Percentiles rank a stretch among this genome's conserved stretches.
Evolutionary conservation across 2,329 filamentous ascomycete species (phyloP).

Genomic region (Beauveria sp.): DNA sequence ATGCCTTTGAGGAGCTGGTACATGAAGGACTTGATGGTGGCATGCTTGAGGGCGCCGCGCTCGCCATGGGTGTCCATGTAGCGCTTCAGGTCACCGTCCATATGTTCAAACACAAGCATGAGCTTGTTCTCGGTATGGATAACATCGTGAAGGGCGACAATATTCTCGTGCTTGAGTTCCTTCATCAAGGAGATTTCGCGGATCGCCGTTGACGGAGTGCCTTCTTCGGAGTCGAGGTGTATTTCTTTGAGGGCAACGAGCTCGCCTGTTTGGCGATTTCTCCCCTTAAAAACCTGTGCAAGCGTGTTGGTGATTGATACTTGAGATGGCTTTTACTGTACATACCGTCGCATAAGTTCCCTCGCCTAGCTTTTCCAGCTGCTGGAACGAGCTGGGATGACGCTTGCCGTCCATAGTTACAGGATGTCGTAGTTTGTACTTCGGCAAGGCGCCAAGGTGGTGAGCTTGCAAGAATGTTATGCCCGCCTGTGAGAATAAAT

Average conservation of each 20-base stretch:
- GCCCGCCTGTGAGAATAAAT: background rate
- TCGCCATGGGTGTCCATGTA: conserved; percentile 96
- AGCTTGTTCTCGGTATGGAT: conserved; percentile 99
- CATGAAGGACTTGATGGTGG: conserved; percentile 98
- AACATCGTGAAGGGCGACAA: conserved; percentile 94
- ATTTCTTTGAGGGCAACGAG: conserved; percentile 97
- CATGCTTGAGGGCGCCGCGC: conserved; percentile 77
- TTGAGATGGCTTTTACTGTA: background rate
- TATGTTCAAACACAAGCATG: conserved; percentile 98
- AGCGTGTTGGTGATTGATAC: background rate
- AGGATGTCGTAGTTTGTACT: background rate
- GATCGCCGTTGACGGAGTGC: conserved; percentile 93
- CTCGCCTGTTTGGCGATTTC: conserved; percentile 93
- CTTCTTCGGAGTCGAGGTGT: conserved; percentile 96
- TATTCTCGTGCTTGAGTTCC: conserved; percentile 97
- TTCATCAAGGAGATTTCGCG: conserved; percentile 99
- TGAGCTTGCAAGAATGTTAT: background rate
- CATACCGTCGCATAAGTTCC: conserved; percentile 95
- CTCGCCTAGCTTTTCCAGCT: conserved; percentile 97
- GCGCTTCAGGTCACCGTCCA: conserved; percentile 97
- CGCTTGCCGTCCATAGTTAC: conserved; percentile 76
- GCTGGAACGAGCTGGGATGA: conserved; percentile 96
- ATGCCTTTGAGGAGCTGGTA: conserved; percentile 93
- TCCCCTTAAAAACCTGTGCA: conserved; percentile 87
- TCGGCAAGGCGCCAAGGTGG: background rate